Evolutionary conservation across 2,329 filamentous ascomycete genomes (phyloP), one percentile per base, ranked within the genome.

Genomic region (Xylaria polymorpha): DNA sequence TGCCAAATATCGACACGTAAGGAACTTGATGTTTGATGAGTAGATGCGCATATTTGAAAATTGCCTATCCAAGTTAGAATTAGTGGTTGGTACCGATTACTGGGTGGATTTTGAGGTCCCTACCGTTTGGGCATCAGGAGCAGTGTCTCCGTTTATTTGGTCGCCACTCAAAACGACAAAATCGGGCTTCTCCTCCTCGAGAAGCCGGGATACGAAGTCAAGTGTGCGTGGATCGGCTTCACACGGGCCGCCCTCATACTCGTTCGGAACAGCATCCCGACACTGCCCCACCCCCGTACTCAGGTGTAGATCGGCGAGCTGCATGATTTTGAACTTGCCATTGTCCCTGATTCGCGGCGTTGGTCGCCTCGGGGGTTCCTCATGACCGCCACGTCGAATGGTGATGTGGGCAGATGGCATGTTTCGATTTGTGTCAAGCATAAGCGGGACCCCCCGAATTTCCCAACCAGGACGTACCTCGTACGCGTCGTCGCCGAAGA

Each of bases 271-370:
- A n/a, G 94, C 89, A 74, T 99, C 94, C 72, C 96, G 90, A 78
- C 96, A 99, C 53, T 82, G 82, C 10, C 96, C 96, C 5, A 94
- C 86, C 10, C 95, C 96, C 2, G 96, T 99, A 77, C 94, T 95
- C 65, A 99, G 83, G 80, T 99, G 96, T 70, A 98, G 83, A 82
- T 99, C 96, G n/a, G 94, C 92, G 64, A 97, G 85, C 81, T 99
- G 96, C 87, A 99, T 90, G 72, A 99, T 97, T 84, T 98, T 98
- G 84, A 98, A 98, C 75, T 92, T 94, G 37, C 95, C 96, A 78
- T 96, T 94, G 70, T 97, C 94, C 51, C 89, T 88, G 71, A 99
- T 93, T 67, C 92, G 89, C 5, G 69, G 69, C 12, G 91, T 92
- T 46, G 89, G 84, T 0, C 92, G 92, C 79, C 91, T 94, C 76